phyloP scores from a whole-genome alignment of 176 grass and related monocot species.

The Aechmea fasciata region DNA sequence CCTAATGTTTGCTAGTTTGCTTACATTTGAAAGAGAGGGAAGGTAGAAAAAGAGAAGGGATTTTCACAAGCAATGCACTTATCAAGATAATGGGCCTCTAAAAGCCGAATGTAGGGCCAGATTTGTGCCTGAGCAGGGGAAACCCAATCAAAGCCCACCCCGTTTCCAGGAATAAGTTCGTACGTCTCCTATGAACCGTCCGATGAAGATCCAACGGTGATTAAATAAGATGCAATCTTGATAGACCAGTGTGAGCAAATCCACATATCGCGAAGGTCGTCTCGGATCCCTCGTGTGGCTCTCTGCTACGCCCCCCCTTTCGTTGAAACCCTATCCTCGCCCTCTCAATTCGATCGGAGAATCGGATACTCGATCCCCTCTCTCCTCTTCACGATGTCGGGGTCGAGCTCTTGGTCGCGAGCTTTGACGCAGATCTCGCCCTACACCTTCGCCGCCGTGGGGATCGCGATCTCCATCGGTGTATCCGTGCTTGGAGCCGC shows the following conservation, averaged over 20 bases:
- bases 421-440: slow-evolving; percentile 88
- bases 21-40: no score
- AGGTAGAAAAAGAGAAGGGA: no score
- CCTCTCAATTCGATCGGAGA: neutral
- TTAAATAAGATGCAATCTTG: neutral
- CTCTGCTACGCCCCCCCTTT: neutral
- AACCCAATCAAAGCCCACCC: no score
- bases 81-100: no score
- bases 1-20: no score
- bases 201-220: slow-evolving; percentile 1
- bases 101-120: no score
- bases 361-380: neutral
- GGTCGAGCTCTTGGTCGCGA: slow-evolving; percentile 63
- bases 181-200: neutral
- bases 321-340: neutral
- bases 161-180: neutral
- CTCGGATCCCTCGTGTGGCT: neutral
- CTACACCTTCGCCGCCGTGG: slow-evolving; percentile 89
- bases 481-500: slow-evolving; percentile 95
- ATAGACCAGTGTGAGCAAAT: neutral
- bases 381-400: slow-evolving; percentile 34
- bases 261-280: neutral
- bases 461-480: slow-evolving; percentile 97
- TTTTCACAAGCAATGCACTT: no score
- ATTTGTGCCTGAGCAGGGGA: no score